Percentiles rank a stretch among this genome's conserved stretches.
Evolutionary conservation across 2,329 filamentous ascomycete genomes (phyloP).

Genomic region (Alternaria burnsii): DNA sequence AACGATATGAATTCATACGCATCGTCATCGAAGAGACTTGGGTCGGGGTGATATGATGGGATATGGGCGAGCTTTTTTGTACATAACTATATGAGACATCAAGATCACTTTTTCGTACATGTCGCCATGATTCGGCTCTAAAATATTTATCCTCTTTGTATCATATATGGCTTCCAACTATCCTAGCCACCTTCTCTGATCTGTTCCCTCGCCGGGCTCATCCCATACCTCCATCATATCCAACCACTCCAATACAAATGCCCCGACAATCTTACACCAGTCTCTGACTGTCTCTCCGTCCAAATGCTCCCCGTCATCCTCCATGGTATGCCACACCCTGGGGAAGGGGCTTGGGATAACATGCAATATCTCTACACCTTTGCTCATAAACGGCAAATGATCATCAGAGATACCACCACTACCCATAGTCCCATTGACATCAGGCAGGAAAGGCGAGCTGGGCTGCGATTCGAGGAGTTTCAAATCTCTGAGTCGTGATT

Average conservation of each 20-base stretch:
- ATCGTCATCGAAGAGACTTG: conserved; percentile 15
- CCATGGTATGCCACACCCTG: conserved; percentile 82
- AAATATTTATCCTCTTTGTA: background rate
- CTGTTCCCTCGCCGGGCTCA: conserved; percentile 18
- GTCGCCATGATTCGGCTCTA: background rate
- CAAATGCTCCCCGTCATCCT: conserved; percentile 84
- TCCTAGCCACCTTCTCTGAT: background rate
- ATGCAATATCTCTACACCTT: conserved; percentile 89
- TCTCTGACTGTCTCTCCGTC: conserved; percentile 82
- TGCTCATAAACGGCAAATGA: conserved; percentile 86
- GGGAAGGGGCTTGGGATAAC: conserved; percentile 88
- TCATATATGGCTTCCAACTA: background rate
- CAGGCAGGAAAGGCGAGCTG: conserved; percentile 58
- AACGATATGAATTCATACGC: conserved; percentile 16
- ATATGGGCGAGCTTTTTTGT: conserved; percentile 19
- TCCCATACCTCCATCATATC: conserved; percentile 69
- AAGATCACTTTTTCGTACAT: background rate
- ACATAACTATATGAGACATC: conserved; percentile 19
- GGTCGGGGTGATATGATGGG: conserved; percentile 12
- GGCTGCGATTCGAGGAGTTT: conserved; percentile 70
- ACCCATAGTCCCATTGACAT: conserved; percentile 48
- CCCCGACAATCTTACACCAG: conserved; percentile 85
- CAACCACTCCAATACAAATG: conserved; percentile 91
- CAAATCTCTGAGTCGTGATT: conserved; percentile 75
- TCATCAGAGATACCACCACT: conserved; percentile 76